Evolutionary conservation across 371 early-diverging fungal genomes (phyloP), one percentile per base, ranked within the genome.

Genomic region (Smittium culicis): DNA sequence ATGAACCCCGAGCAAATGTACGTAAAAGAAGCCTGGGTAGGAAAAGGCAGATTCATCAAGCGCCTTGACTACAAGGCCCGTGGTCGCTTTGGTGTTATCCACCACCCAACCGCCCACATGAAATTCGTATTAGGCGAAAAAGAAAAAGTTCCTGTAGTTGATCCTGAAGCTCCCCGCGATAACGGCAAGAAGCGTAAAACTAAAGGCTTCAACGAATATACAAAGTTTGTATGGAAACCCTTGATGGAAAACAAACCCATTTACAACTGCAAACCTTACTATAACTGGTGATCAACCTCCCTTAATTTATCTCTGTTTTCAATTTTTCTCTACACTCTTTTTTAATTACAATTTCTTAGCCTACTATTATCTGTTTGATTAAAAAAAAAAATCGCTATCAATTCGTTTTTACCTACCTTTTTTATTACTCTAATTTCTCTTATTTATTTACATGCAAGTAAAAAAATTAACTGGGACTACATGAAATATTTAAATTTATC

Each of bases 261-360:
- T 65, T 88, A 90, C 71, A 90, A 88, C 69, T 80, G 87, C 31
- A 77, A 85, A 68, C 78, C 79, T 54, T 85, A 77, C 71, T 90
- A 90, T 74, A 90, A 90, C 74, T 90, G 91, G 91, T 90, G 81
- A 66, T 59, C n/a, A n/a, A n/a, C n/a, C n/a, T n/a, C n/a, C n/a
- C n/a, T n/a, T n/a, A n/a, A n/a, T n/a, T n/a, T n/a, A n/a, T n/a
- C n/a, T n/a, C n/a, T n/a, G n/a, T n/a, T n/a, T n/a, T n/a, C n/a
- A n/a, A n/a, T n/a, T n/a, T n/a, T n/a, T n/a, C n/a, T n/a, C n/a
- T n/a, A n/a, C n/a, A n/a, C n/a, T n/a, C n/a, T n/a, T n/a, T n/a
- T n/a, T n/a, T n/a, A n/a, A n/a, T n/a, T n/a, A n/a, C n/a, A n/a
- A n/a, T n/a, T n/a, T n/a, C n/a, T n/a, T n/a, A n/a, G n/a, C n/a